Base-by-base conservation (phyloP, 2,329 filamentous ascomycete genomes). In the Tolypocladium pustulatum region DNA sequence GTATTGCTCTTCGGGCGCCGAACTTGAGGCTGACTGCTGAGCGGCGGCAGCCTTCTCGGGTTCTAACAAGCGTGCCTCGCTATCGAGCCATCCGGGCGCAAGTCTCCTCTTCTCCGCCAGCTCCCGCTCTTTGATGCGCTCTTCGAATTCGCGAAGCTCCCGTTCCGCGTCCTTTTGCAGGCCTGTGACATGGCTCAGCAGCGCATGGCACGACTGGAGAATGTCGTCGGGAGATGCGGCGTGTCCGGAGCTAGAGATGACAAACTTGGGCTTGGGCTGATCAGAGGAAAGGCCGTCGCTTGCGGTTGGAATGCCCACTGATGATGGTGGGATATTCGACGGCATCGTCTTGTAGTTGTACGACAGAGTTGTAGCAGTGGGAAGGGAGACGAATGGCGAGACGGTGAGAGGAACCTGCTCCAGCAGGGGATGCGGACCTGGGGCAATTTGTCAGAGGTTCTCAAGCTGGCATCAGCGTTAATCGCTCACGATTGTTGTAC, bases 271-370 rank as follows among this genome's bases (percentile, higher is more conserved):
- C 64, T 83, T 87, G n/a, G 74, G 62, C 67, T 73, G 61, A 20
- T 57, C 55, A 4, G 53, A n/a, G 61, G 69, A 61, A 61, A 71
- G 59, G 64, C 67, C 59, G 68, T 73, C 64, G 67, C 73, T 68
- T 25, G 73, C 69, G 17, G 71, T 72, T 25, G 70, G 66, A 32
- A 75, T 68, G 58, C 71, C 71, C 27, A 73, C 61, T 32, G 67
- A 64, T 1, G 73, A 72, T 3, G 72, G 67, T 2, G 94, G 93
- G 0, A 97, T 83, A 2, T 91, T 89, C 0, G 91, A 93, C 0
- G 93, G 90, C 69, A 97, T 87, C 13, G 86, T 82, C 71, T 92
- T 93, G 81, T 97, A 97, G 65, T 91, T 96, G 78, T 97, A 97
- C 30, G 94, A 93, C 9, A 99, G 84, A 0, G 92, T 96, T 25